Base-by-base conservation (phyloP, 1,284 basidiomycete genomes). In the Rhodotorula glutinis region DNA sequence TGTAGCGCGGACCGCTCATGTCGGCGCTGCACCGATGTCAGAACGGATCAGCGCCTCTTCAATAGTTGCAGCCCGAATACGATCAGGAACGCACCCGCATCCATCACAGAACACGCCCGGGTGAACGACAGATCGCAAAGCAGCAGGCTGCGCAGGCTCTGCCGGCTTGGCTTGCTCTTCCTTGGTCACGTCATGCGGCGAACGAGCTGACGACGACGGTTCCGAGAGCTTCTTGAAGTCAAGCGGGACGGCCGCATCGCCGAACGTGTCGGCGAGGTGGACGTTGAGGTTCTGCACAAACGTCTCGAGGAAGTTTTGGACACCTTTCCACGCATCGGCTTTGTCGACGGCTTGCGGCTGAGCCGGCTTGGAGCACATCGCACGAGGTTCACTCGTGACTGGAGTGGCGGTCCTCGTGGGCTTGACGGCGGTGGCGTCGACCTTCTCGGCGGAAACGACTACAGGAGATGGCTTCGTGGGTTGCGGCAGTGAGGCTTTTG, bases 201-300 rank as follows among this genome's bases (percentile, higher is more conserved):
- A n/a, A 38, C 33, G 33, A 38, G 33, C 7, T 11, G 33, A 38
- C 33, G 33, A 11, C 33, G 33, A 5, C 33, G 23, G 41, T 21
- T 53, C 27, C 17, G n/a, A 29, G 2, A 51, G n/a, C 59, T 40
- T 21, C 57, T 40, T 55, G 40, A 27, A 63, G 49, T 60, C 65
- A 59, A 73, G 66, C 11, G 58, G 56, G 11, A 59, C 59, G 25
- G 66, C 66, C 33, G 77, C 77, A 43, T 79, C 71, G 54, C 81
- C 82, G 62, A 87, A 83, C 2, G 82, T 81, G 61, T 77, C 79
- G 40, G 76, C 76, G 60, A 88, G 77, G 65, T 85, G 80, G 21
- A 76, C 74, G 61, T 86, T 82, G 38, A 89, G 78, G 68, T 88
- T 84, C 23, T 76, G 75, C 72, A 87, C 83, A 77, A 91, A 89